Base-by-base conservation (phyloP, 2,329 filamentous ascomycete species). In the Mycogone perniciosa region DNA sequence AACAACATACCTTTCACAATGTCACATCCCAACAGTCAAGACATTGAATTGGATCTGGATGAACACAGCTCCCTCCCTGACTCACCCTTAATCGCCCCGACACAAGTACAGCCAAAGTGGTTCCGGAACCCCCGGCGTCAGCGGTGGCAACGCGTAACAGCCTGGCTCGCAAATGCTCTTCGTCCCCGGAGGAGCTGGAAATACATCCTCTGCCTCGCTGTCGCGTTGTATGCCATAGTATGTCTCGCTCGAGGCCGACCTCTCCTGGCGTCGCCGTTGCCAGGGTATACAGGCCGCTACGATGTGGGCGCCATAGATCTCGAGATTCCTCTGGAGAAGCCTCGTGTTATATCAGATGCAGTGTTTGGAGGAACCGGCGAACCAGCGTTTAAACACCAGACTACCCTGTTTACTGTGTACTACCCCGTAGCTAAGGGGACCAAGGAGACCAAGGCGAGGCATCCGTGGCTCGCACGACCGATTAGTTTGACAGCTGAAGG, bases 391-490 rank as follows among this genome's bases (percentile, higher is more conserved):
- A 65, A 72, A 20, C 58, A 77, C 0, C 62, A 74, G 51, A 75
- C 72, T 1, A 73, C 76, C 4, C 65, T 78, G 4, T 75, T 77
- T 53, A 74, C 74, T 0, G 51, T 78, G 3, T 77, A 77, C 62
- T 77, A 78, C 42, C 75, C 75, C 2, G 60, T 71, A 5, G 56
- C 60, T 6, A 61, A 66, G 41, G 56, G 56, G 27, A 56, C 59
- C 6, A 56, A 53, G 13, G 62, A 65, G 35, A 51, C 48, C 4
- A 54, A 57, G 26, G 56, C 61, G 5, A 60, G 60, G n/a, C 73
- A 77, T 50, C 59, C 62, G 31, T 78, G 75, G 75, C 62, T 76
- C 26, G 64, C 74, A 0, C 65, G 62, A 2, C 75, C 75, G 0
- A 48, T 77, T 5, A 61, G 65, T 37, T 65, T 75, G 31, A 73